A percentile compares a stretch with the other conserved stretches of the same genome.
Conservation (phyloP, 495 filamentous ascomycete genomes). For the Hypoxylon rickii region DNA sequence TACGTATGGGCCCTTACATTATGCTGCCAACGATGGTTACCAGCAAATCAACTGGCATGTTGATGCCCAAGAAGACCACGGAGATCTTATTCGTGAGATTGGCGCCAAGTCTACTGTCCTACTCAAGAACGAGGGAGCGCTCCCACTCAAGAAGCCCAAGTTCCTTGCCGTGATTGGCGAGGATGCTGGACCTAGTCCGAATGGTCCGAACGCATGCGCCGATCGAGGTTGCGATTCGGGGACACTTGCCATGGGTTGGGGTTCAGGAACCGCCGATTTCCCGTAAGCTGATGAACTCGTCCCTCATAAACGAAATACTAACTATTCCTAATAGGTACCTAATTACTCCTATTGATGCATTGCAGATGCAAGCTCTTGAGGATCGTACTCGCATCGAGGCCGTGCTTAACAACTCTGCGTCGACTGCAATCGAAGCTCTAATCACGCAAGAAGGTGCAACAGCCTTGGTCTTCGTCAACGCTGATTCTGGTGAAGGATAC, state of each 20-base stretch:
- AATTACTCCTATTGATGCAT: conserved; percentile 82
- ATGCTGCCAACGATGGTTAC: conserved; percentile 61
- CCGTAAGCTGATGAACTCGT: too few species aligned
- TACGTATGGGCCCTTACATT: conserved; percentile 73
- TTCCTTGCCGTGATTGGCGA: conserved; percentile 83
- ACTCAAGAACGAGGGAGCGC: conserved; percentile 79
- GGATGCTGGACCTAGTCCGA: conserved; percentile 76
- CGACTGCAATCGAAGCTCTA: conserved; percentile 58
- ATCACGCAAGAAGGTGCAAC: conserved; percentile 69
- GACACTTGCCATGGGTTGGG: conserved; percentile 94
- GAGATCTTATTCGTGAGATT: conserved; percentile 68
- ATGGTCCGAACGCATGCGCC: conserved; percentile 82
- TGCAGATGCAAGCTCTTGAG: conserved; percentile 69
- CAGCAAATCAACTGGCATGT: conserved; percentile 81
- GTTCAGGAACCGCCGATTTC: conserved; percentile 85
- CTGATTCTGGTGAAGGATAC: conserved; percentile 85
- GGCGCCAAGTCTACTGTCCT: conserved; percentile 81
- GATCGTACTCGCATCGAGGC: conserved; percentile 69
- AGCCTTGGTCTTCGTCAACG: conserved; percentile 86
- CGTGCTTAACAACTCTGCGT: conserved; percentile 75
- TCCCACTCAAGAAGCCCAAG: conserved; percentile 78
- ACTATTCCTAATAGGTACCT: too few species aligned
- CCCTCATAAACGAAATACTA: too few species aligned
- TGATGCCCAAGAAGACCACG: conserved; percentile 80
- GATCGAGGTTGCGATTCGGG: conserved; percentile 86